Percentiles rank a stretch among this genome's conserved stretches.
Evolutionary conservation across 1,284 basidiomycete genomes (phyloP).

Genomic region (Marasmius tenuissimus): DNA sequence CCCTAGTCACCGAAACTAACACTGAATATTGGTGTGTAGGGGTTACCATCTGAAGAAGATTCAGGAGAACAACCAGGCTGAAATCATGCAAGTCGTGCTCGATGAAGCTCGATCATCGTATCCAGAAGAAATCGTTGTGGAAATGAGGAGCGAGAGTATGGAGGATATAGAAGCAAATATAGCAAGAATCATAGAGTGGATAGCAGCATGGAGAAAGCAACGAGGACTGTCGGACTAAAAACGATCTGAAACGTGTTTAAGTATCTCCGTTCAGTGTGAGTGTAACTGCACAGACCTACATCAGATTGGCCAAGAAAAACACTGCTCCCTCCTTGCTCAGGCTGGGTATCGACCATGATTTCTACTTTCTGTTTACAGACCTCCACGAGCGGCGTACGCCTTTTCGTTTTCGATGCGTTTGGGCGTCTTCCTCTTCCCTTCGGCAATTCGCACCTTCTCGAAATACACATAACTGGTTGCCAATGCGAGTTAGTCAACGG

Average conservation of each 20-base stretch:
- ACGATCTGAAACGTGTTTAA: background rate
- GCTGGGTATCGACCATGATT: too few species aligned
- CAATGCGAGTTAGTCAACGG: background rate
- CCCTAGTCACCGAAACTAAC: background rate
- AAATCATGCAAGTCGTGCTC: slow-evolving; percentile 94
- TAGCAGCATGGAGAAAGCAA: slow-evolving; percentile 73
- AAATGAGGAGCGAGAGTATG: slow-evolving; percentile 77
- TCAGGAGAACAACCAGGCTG: slow-evolving; percentile 97
- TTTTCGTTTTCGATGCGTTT: slow-evolving; percentile 37
- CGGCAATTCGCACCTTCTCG: slow-evolving; percentile 44
- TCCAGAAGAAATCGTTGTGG: slow-evolving; percentile 82
- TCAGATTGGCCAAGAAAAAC: too few species aligned
- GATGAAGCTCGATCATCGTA: slow-evolving; percentile 91
- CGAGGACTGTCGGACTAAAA: slow-evolving; percentile 6
- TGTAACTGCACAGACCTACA: too few species aligned
- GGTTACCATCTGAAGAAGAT: slow-evolving; percentile 92
- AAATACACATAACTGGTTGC: slow-evolving; percentile 44
- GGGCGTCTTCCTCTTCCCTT: slow-evolving; percentile 48
- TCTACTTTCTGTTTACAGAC: too few species aligned
- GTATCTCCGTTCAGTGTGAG: too few species aligned
- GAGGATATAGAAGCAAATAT: slow-evolving; percentile 90
- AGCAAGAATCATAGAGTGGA: slow-evolving; percentile 84
- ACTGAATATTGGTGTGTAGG: slow-evolving; percentile 41
- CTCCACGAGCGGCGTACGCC: slow-evolving; percentile 15
- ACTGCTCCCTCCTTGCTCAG: too few species aligned